Base-by-base conservation (phyloP, 2,329 filamentous ascomycete genomes). In the Fusarium clavum region DNA sequence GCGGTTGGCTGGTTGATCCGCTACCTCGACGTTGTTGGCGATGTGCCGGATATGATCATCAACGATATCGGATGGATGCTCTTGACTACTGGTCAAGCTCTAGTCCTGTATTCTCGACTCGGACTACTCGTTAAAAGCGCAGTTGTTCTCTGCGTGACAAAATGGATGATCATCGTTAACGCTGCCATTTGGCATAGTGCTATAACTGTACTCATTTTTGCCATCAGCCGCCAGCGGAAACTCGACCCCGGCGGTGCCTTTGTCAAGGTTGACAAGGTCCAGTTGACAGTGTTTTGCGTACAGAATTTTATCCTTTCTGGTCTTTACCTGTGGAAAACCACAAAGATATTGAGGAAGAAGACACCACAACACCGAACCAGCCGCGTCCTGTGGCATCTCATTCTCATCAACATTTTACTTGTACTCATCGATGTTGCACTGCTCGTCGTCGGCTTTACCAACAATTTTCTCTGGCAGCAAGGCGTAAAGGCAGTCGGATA, bases 341-440 rank as follows among this genome's bases (percentile, higher is more conserved):
- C 49, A 5, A 51, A 64, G 12, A 66, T 72, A 14, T 54, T 71
- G 30, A 64, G 41, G 30, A 67, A 32, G 29, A 61, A 56, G 30
- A 44, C 32, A 14, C 29, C 61, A 3, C 29, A 71, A 41, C 44
- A 57, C 4, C 53, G 52, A 22, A 74, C 63, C 18, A 56, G 55
- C 25, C 61, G 57, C 18, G 61, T 71, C 25, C 57, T 74, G n/a
- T 66, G 64, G 57, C 69, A 71, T 22, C 64, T 73, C 1, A 56
- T 63, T 18, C 73, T 77, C 8, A 79, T 83, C 22, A 85, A 85
- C 61, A 62, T 83, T 14, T 38, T 81, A 8, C 80, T 85, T 34
- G 76, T 85, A 13, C 29, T 79, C 3, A 79, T 85, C 73, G 83
- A 85, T 58, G 61, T 84, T 22, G 71, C 78, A 11, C 73, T 81